These are phyloP conservation scores for Pichia kluyveri DNA, from an alignment of 805 yeast genomes.

Conservation along the genomic window DNA sequence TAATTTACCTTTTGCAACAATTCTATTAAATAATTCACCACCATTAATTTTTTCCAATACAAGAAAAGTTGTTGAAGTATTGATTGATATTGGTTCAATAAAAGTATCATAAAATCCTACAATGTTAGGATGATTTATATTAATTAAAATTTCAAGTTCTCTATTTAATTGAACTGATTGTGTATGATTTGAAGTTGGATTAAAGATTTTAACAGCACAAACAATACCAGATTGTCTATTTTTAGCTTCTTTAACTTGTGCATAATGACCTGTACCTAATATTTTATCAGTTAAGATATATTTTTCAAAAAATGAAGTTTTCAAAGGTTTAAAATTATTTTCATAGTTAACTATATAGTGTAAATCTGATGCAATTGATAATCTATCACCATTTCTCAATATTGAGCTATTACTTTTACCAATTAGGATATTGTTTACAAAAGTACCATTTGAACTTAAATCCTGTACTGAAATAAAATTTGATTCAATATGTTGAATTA, in stretches of 20 bases:
- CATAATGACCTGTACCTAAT: slow-evolving; percentile 73
- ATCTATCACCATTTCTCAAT: slow-evolving; percentile 54
- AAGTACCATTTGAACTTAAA: slow-evolving; percentile 57
- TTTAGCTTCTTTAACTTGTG: slow-evolving; percentile 66
- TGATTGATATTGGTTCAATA: slow-evolving; percentile 40
- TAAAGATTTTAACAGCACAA: slow-evolving; percentile 68
- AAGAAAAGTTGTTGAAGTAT: slow-evolving; percentile 44
- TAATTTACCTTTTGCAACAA: slow-evolving; percentile 53
- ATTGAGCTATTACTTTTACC: slow-evolving; percentile 40
- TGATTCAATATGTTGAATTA: slow-evolving; percentile 26
- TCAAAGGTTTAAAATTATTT: slow-evolving; percentile 7
- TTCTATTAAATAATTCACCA: slow-evolving; percentile 69
- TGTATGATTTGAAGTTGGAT: slow-evolving; percentile 28
- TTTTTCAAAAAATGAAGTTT: slow-evolving; percentile 44
- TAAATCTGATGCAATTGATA: slow-evolving; percentile 37
- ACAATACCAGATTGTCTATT: slow-evolving; percentile 47
- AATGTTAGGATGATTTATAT: slow-evolving; percentile 61
- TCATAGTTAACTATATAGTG: slow-evolving; percentile 24
- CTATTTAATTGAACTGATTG: slow-evolving; percentile 37
- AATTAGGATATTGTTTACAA: slow-evolving; percentile 46
- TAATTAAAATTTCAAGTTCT: slow-evolving; percentile 57
- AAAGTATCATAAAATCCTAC: slow-evolving; percentile 52
- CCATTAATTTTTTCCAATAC: slow-evolving; percentile 67
- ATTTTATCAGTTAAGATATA: slow-evolving; percentile 44
- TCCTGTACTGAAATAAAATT: slow-evolving; percentile 43